phyloP scores from a whole-genome alignment of 768 basidiomycete genomes.

The Rhodotorula babjevae region DNA sequence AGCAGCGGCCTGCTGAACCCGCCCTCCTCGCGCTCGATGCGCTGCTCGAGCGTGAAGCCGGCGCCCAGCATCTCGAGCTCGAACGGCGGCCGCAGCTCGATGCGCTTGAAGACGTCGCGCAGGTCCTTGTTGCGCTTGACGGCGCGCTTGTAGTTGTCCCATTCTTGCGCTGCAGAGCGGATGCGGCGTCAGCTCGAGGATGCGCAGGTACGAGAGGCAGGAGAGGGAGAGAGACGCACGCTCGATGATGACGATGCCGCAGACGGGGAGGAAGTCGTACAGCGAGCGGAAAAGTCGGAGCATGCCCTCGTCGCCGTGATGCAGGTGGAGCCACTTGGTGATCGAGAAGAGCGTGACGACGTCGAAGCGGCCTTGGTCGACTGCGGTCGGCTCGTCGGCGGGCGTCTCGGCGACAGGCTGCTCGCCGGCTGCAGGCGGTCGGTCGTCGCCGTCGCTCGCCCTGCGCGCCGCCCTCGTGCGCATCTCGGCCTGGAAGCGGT shows the following conservation, averaged over 20 bases:
- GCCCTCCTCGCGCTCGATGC: conserved; percentile 35
- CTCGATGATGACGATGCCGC: conserved; percentile 61
- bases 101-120: conserved; percentile 13
- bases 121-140: conserved; percentile 53
- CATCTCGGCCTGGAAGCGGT: background rate
- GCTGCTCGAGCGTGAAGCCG: conserved; percentile 27
- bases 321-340: conserved; percentile 89
- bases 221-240: conserved; percentile 38
- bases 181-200: background rate
- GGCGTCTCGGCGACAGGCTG: too few species aligned
- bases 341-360: conserved; percentile 61
- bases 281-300: conserved; percentile 61
- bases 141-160: conserved; percentile 77
- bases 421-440: too few species aligned
- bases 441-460: too few species aligned
- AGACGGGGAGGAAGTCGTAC: conserved; percentile 53
- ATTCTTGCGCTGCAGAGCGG: conserved; percentile 56
- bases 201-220: too few species aligned
- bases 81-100: conserved; percentile 31
- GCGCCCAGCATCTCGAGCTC: conserved; percentile 8
- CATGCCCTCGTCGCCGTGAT: conserved; percentile 69
- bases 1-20: conserved; percentile 28
- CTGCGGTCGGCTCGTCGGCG: too few species aligned
- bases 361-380: background rate
- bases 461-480: background rate